Evolutionary conservation across 1,284 basidiomycete genomes (phyloP), one percentile per base, ranked within the genome.

Genomic region (Ustilago curta): DNA sequence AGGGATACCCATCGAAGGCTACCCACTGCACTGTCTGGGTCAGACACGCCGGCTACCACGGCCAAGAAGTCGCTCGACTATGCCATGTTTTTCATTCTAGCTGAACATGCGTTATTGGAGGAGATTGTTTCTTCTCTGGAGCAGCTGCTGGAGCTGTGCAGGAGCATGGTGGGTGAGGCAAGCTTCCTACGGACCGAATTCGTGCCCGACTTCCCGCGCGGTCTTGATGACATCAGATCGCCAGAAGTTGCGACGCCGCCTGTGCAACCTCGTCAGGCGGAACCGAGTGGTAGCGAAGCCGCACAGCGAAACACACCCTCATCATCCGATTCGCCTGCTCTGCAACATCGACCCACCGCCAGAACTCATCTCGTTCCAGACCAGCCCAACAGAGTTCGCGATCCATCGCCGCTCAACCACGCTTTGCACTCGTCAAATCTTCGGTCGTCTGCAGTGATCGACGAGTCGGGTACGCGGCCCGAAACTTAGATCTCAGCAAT

Each of bases 51-150:
- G 4, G 44, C 59, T 1, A 58, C 54, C 4, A 40, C 51, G 16
- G 19, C 37, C 31, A 67, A 48, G 19, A 54, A 43, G 16, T 55
- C 51, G 19, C 43, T 68, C 37, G 68, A 77, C 48, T 75, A 69
- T 37, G 76, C 76, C 21, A 50, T 70, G 45, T 74, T 84, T 21
- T 84, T 77, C 57, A 50, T 81, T 35, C 70, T 84, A 31, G 76
- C 81, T 3, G 82, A 84, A 48, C 82, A 84, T 31, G 64, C 72
- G 3, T 44, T 82, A n/a, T 56, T 84, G 2, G 63, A 70, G 8
- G 73, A 80, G 47, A 70, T 83, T 12, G 70, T 78, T 12, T 52
- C 37, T 1, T 73, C 71, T 29, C 42, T 82, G 12, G 81, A 84
- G 42, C 51, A 35, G 3, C 49, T 84, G 16, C 43, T 82, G 12